Conservation (phyloP, 768 basidiomycete genomes). For the Mycena capillaripes region DNA sequence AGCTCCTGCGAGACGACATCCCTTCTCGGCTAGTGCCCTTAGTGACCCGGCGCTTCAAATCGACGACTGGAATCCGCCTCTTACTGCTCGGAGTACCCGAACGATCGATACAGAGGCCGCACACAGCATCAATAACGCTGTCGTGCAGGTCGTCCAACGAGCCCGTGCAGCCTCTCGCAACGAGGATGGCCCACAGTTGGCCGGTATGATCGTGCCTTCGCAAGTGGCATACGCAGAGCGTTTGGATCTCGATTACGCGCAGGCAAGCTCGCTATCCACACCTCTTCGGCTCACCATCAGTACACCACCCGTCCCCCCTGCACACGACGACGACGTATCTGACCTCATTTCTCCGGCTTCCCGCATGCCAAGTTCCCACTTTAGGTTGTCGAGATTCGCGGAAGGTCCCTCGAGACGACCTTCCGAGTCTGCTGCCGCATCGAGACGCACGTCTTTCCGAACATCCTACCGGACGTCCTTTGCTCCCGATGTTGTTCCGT, state of each 20-base stretch:
- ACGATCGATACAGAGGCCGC: conserved; percentile 39
- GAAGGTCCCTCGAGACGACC: conserved; percentile 25
- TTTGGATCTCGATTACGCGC: conserved; percentile 31
- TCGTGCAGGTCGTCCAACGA: conserved; percentile 40
- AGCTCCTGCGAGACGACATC: conserved; percentile 28
- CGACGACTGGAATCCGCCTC: conserved; percentile 29
- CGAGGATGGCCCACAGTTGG: conserved; percentile 17
- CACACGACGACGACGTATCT: conserved; percentile 30
- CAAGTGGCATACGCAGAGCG: conserved; percentile 33
- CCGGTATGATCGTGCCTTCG: conserved; percentile 32
- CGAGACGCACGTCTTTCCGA: conserved; percentile 22
- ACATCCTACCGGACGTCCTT: conserved; percentile 36
- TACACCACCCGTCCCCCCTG: conserved; percentile 9
- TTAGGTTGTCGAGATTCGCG: conserved; percentile 31
- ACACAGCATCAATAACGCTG: conserved; percentile 39
- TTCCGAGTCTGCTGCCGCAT: background rate
- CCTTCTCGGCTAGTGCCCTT: conserved; percentile 35
- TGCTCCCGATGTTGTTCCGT: conserved; percentile 11
- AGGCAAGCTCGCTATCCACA: conserved; percentile 27
- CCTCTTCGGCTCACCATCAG: conserved; percentile 28
- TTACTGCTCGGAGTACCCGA: conserved; percentile 38
- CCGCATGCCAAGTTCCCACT: conserved; percentile 18
- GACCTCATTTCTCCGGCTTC: conserved; percentile 36
- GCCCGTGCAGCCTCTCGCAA: conserved; percentile 27
- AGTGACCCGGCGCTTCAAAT: conserved; percentile 27